Evolutionary conservation across 1,284 basidiomycete species (phyloP), one percentile per base, ranked within the genome.

Genomic region (Xerocomus amazonicus): DNA sequence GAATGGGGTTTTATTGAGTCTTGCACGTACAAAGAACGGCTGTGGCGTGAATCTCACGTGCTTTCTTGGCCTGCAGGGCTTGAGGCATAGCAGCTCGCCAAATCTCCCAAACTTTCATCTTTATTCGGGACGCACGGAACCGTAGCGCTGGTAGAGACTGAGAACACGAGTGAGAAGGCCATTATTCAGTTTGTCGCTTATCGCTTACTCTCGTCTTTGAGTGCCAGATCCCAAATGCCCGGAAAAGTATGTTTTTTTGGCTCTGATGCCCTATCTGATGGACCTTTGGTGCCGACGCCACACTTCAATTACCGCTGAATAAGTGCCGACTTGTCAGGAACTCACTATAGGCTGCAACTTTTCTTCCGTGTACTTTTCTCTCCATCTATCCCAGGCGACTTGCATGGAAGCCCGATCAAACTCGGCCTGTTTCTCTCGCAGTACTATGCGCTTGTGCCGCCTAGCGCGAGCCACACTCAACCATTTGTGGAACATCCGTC

Each of bases 61-160:
- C 89, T 56, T 74, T 71, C 59, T 79, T 84, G 31, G 75, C 76
- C 62, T 81, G 79, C 28, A 85, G 62, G 16, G 81, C 84, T 53
- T 76, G 76, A 23, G 88, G 87, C 77, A 91, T 82, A 23, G 77
- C 77, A 44, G 73, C 74, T 50, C 77, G 73, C 88, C 88, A 91
- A 29, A 69, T 70, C 37, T 73, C 68, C 80, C 87, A 89, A 52
- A 74, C 75, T 53, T 76, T 81, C 6, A 68, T 65, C 64, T 85
- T 89, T 38, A 76, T 62, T 54, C 79, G 75, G 19, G 71, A 76
- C 1, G 84, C 79, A 65, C 83, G 76, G 65, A 90, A 87, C 16
- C 78, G 78, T 52, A 91, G 80, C 5, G 88, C 89, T 33, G 87
- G 87, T 14, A 89, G 70, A 23, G 84, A 81, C 86, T 90, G 13